Evolutionary conservation across 1,284 basidiomycete genomes (phyloP), one percentile per base, ranked within the genome.

Genomic region (Tylopilus sp.): DNA sequence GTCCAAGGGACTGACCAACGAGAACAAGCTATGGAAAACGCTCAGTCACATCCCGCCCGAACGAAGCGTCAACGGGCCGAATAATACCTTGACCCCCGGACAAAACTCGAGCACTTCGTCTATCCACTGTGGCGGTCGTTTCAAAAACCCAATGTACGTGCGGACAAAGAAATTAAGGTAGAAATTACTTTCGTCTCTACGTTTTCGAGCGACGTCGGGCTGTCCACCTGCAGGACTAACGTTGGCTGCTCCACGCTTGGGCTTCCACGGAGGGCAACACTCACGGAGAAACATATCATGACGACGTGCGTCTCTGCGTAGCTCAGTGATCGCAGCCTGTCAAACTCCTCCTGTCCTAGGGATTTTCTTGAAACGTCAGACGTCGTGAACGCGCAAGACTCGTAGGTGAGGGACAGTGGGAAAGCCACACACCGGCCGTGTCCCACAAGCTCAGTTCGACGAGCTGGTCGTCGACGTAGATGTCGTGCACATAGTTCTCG

Each of bases 371-470:
- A 59, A 41, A 52, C 53, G 58, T 67, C 48, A 68, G 66, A 60
- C 54, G 58, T 46, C 42, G 37, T 54, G 50, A 55, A 55, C 19
- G 35, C 49, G 41, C 42, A 39, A 40, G 41, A 45, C 46, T 41
- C 18, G 42, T 19, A 29, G 18, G 11, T 19, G 34, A 11, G 34
- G 40, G 44, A 16, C 46, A 35, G 31, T 34, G 28, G 39, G 25
- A 34, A 40, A 12, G 4, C 21, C 45, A 72, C 82, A 57, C 61
- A 91, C 92, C 92, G 33, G 95, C 95, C 35, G 95, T 97, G 67
- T 98, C 96, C 95, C 95, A 98, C 51, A 98, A 66, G 61, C 91
- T 92, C 41, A 98, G 74, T 64, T 98, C 95, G 11, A 97, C 84
- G 18, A 79, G 66, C 57, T 89, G 85, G 29, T 89, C 89, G 51